Percentiles rank a stretch among this genome's conserved stretches.
phyloP scores from a whole-genome alignment of 345 rosid genomes.

The Salix arbutifolia region DNA sequence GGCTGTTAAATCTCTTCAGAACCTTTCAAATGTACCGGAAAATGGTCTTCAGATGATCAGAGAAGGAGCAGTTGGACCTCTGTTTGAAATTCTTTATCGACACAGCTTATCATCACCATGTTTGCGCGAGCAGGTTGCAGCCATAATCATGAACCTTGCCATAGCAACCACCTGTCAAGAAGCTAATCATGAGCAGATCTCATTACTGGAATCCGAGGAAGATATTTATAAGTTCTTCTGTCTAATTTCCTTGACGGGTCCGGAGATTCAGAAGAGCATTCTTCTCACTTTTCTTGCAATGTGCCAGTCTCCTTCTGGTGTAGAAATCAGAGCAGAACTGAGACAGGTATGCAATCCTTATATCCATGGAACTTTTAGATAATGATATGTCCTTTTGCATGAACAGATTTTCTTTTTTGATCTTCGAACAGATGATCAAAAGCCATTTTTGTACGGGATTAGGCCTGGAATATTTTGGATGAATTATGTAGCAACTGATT shows the following conservation, averaged over 20 bases:
- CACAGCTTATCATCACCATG: slow-evolving; percentile 25
- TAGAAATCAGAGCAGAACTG: slow-evolving; percentile 18
- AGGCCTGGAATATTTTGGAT: background rate
- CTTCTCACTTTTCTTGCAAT: slow-evolving; percentile 24
- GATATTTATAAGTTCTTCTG: slow-evolving; percentile 24
- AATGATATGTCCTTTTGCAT: background rate
- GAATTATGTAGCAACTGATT: background rate
- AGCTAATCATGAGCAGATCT: slow-evolving; percentile 15
- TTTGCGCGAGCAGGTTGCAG: slow-evolving; percentile 26
- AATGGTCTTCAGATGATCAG: slow-evolving; percentile 27
- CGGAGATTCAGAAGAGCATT: slow-evolving; percentile 24
- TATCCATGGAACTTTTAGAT: background rate
- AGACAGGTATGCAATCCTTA: slow-evolving; percentile 24
- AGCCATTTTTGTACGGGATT: background rate
- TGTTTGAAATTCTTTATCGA: slow-evolving; percentile 28
- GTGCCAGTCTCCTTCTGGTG: slow-evolving; percentile 22
- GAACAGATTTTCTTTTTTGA: background rate
- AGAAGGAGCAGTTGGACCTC: slow-evolving; percentile 22
- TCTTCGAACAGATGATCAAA: background rate
- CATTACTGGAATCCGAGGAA: slow-evolving; percentile 25
- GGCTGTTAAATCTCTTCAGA: slow-evolving; percentile 23
- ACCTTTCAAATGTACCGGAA: slow-evolving; percentile 23
- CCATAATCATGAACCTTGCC: slow-evolving; percentile 27
- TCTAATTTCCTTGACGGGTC: slow-evolving; percentile 27
- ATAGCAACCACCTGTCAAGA: slow-evolving; percentile 13